Evolutionary conservation across 805 yeast genomes (phyloP).

Genomic region (Nakazawaea ambrosiae): DNA sequence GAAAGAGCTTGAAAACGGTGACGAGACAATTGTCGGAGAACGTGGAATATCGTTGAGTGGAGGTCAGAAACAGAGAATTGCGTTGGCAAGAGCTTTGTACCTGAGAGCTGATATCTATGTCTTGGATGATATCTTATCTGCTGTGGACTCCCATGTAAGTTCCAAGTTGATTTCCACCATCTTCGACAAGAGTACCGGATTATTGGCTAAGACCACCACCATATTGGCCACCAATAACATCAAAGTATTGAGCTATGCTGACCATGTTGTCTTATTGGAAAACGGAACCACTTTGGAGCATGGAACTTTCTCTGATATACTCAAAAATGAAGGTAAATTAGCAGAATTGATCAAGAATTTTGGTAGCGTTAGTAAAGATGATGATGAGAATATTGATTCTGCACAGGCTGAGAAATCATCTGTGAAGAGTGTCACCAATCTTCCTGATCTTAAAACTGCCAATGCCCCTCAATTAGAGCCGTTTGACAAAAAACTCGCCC

Average conservation of each 20-base stretch:
- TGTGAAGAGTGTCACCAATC: not conserved
- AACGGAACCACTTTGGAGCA: constrained; percentile 48
- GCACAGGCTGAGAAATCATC: constrained; percentile 49
- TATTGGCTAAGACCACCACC: constrained; percentile 45
- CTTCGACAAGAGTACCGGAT: constrained; percentile 32
- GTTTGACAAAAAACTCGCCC: not conserved
- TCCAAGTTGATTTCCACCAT: constrained; percentile 65
- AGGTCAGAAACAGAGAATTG: constrained; percentile 94
- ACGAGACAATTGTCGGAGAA: constrained; percentile 90
- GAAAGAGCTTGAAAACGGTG: constrained; percentile 78
- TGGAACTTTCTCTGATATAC: constrained; percentile 39
- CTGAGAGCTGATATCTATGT: constrained; percentile 88
- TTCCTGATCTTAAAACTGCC: not conserved
- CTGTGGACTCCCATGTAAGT: constrained; percentile 97
- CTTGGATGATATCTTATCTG: constrained; percentile 89
- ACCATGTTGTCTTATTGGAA: constrained; percentile 52
- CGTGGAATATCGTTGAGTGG: constrained; percentile 95
- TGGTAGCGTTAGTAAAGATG: constrained; percentile 46
- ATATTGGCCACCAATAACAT: constrained; percentile 54
- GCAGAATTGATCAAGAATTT: constrained; percentile 31
- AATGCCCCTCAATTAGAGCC: not conserved
- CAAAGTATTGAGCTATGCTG: constrained; percentile 48
- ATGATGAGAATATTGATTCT: constrained; percentile 24
- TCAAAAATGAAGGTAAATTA: constrained; percentile 17
- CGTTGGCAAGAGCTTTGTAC: constrained; percentile 93